Evolutionary conservation across 2,329 filamentous ascomycete genomes (phyloP).

Genomic region (Cladosporium sp.): DNA sequence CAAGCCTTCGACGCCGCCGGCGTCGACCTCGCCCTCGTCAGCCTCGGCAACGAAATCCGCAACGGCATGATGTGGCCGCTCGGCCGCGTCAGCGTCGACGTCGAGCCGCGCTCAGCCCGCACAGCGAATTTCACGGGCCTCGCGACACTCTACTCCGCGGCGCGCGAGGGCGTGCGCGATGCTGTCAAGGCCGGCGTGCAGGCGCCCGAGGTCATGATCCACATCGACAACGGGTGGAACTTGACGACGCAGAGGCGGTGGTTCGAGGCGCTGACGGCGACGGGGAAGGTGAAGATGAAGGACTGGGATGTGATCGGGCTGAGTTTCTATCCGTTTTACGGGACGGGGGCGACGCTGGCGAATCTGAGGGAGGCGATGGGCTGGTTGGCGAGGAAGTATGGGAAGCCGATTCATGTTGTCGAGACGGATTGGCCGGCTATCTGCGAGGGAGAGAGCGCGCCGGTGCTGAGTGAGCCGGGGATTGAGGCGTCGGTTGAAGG

Average conservation of each 20-base stretch:
- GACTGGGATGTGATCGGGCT: conserved; percentile 28
- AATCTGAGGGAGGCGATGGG: conserved; percentile 24
- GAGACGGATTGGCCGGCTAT: conserved; percentile 30
- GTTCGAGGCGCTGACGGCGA: conserved; percentile 26
- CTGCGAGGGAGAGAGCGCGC: conserved; percentile 21
- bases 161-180: conserved; percentile 28
- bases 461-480: conserved; percentile 28
- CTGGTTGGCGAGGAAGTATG: conserved; percentile 24
- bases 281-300: conserved; percentile 22
- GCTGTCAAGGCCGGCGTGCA: conserved; percentile 25
- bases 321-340: conserved; percentile 27
- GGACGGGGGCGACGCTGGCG: conserved; percentile 24
- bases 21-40: conserved; percentile 38
- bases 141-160: conserved; percentile 26
- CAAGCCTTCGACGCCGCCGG: conserved; percentile 35
- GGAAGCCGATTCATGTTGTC: conserved; percentile 29
- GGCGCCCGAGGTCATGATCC: conserved; percentile 31
- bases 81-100: conserved; percentile 31
- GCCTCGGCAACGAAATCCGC: conserved; percentile 35
- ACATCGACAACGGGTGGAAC: conserved; percentile 32
- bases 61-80: conserved; percentile 35
- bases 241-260: conserved; percentile 26
- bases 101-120: conserved; percentile 27
- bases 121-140: conserved; percentile 31
- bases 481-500: conserved; percentile 22